Evolutionary conservation across 2,329 filamentous ascomycete species (phyloP), one percentile per base, ranked within the genome.

Genomic region (Fusarium caatingaense): DNA sequence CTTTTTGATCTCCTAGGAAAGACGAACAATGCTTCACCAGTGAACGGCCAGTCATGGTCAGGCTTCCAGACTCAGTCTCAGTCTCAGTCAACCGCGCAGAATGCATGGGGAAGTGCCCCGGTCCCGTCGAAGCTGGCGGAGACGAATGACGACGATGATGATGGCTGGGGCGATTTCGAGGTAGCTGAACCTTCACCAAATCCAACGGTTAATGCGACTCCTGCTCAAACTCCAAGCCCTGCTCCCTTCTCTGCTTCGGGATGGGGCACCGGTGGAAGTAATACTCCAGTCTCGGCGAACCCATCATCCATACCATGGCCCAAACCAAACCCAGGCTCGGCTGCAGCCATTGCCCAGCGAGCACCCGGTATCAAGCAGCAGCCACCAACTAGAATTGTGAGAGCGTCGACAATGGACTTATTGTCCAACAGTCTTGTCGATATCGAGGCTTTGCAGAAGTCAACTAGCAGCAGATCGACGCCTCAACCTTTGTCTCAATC

Each of bases 161-260:
- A 91, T 73, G 87, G 84, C 28, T 92, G 90, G 86, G 90, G 90
- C 1, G 89, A 91, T 58, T 92, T 92, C 73, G 89, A 91, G 77
- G 83, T 85, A 46, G 88, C 87, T 18, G 79, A 84, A 40, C 76
- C 80, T 48, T 66, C 64, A 30, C 56, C 56, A 37, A 54, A 49
- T 47, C 16, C 65, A 21, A 46, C 50, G n/a, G 46, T 47, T 3
- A 60, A 73, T 51, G 42, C 60, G 60, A 60, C 69, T 48, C 60
- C 73, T 23, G 56, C 65, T 28, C 56, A 64, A 21, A 50, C 49
- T 37, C 34, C 50, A 27, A 56, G 49, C 23, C 44, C 55, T 59
- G 42, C 44, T 4, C 56, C 56, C 47, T 20, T 58, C 48, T 25
- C 66, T 46, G 16, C 70, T 48, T 51, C 60, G 9, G 57, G 68